Evolutionary conservation across 495 filamentous ascomycete genomes (phyloP).

Genomic region (Extremus antarcticus): DNA sequence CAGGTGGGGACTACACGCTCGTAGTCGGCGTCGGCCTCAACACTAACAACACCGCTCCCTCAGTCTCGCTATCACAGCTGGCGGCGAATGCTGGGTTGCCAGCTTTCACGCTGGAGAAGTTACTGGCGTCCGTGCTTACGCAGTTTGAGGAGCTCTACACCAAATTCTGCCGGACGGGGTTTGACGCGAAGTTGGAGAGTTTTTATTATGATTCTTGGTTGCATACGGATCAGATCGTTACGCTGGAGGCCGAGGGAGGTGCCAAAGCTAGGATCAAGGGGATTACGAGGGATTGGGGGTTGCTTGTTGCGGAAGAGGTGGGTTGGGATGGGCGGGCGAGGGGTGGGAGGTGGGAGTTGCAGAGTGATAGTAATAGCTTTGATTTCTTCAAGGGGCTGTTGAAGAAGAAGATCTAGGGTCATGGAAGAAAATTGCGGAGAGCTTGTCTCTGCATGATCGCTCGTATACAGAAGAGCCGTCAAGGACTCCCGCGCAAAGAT

Average conservation of each 20-base stretch:
- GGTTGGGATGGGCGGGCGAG: constrained; percentile 59
- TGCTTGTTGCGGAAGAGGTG: constrained; percentile 74
- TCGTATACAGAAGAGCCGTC: too few relatives aligned
- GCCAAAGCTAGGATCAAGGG: constrained; percentile 72
- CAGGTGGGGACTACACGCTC: constrained; percentile 65
- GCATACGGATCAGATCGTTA: constrained; percentile 82
- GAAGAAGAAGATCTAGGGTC: constrained; percentile 58
- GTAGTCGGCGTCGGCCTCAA: constrained; percentile 88
- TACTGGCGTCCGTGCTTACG: constrained; percentile 73
- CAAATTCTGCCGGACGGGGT: constrained; percentile 61
- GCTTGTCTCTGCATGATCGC: too few relatives aligned
- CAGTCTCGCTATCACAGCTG: constrained; percentile 72
- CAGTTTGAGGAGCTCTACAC: constrained; percentile 69
- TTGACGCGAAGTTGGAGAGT: constrained; percentile 57
- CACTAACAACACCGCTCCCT: constrained; percentile 72
- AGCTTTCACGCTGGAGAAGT: constrained; percentile 62
- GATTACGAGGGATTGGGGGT: constrained; percentile 78
- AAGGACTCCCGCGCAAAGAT: too few relatives aligned
- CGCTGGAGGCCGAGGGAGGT: constrained; percentile 71
- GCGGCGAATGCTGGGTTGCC: constrained; percentile 28
- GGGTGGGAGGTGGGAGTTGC: constrained; percentile 69
- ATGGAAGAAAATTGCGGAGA: background rate
- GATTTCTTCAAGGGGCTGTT: constrained; percentile 91
- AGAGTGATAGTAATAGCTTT: constrained; percentile 97
- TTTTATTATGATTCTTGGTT: constrained; percentile 83